Evolutionary conservation across 768 basidiomycete genomes (phyloP).

Genomic region (Lyophyllum shimeji): DNA sequence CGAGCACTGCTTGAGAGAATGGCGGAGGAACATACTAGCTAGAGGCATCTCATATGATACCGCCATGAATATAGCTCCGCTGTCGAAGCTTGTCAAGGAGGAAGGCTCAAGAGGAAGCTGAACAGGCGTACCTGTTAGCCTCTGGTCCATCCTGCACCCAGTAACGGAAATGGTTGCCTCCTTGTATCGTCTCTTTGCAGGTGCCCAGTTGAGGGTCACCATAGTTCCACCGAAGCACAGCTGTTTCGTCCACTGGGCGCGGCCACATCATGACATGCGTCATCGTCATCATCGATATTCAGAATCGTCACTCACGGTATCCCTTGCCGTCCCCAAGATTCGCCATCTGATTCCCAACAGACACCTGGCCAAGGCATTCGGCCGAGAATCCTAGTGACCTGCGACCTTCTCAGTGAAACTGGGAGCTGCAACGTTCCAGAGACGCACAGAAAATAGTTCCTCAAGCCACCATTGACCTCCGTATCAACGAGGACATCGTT

Average conservation of each 20-base stretch:
- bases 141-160: slow-evolving; percentile 75
- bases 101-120: not conserved
- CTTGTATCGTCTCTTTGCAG: slow-evolving; percentile 81
- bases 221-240: slow-evolving; percentile 85
- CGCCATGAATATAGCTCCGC: slow-evolving; percentile 76
- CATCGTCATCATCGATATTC: not conserved
- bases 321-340: slow-evolving; percentile 86
- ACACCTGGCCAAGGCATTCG: slow-evolving; percentile 85
- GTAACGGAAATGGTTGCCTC: slow-evolving; percentile 88
- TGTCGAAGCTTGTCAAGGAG: slow-evolving; percentile 21
- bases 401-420: not conserved
- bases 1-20: not conserved
- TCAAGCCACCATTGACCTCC: slow-evolving; percentile 65
- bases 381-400: slow-evolving; percentile 72
- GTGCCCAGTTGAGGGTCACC: slow-evolving; percentile 79
- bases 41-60: slow-evolving; percentile 72
- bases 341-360: slow-evolving; percentile 65
- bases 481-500: slow-evolving; percentile 60
- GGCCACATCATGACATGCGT: slow-evolving; percentile 1
- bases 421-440: not conserved
- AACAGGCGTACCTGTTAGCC: slow-evolving; percentile 51
- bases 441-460: slow-evolving; percentile 80
- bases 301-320: slow-evolving; percentile 43
- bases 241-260: slow-evolving; percentile 70
- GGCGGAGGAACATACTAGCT: slow-evolving; percentile 36